Conservation (phyloP, 345 rosid species). For the Xanthoceras sorbifolium region DNA sequence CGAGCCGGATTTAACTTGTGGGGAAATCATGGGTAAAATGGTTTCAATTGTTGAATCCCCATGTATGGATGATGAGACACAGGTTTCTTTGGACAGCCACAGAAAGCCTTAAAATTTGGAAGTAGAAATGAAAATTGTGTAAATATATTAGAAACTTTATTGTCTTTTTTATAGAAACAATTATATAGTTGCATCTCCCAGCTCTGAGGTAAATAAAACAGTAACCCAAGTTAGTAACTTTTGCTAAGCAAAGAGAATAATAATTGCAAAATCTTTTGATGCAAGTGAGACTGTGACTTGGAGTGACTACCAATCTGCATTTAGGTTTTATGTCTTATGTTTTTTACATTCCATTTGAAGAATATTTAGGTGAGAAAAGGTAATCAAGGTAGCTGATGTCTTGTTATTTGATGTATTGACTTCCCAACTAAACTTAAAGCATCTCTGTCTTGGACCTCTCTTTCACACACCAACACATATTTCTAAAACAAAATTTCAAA, state of each 20-base stretch:
- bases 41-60: constrained; percentile 29
- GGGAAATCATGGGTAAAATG: constrained; percentile 9
- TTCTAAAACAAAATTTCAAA: no score
- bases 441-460: no score
- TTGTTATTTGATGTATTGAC: no score
- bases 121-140: constrained; percentile 26
- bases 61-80: constrained; percentile 32
- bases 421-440: no score
- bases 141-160: constrained; percentile 18
- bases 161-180: background rate
- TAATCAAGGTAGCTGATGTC: no score
- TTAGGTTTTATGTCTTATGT: no score
- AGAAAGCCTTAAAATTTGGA: constrained; percentile 21
- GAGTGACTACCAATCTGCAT: no score
- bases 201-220: constrained; percentile 13
- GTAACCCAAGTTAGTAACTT: constrained; percentile 9
- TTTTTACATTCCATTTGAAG: no score
- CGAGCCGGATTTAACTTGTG: constrained; percentile 9
- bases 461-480: no score
- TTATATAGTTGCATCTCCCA: background rate
- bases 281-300: background rate
- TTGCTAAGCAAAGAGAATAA: background rate
- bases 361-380: no score
- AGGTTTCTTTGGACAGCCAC: constrained; percentile 40
- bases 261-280: background rate